Percentiles rank a stretch among this genome's conserved stretches.
phyloP scores from a whole-genome alignment of 768 basidiomycete genomes.

The Roridomyces roridus region DNA sequence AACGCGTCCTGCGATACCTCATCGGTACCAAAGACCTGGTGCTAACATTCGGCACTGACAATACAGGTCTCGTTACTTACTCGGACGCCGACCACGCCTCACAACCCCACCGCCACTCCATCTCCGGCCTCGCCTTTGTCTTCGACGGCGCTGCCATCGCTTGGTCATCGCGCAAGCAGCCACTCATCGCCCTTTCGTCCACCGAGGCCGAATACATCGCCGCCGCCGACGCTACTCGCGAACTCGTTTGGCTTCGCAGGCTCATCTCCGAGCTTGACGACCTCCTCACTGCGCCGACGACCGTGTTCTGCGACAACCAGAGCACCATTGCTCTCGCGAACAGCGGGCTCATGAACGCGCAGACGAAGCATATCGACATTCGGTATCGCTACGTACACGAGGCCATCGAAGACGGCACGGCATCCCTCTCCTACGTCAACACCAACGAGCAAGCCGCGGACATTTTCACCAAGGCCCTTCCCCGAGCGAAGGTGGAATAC shows the following conservation, averaged over 20 bases:
- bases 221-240: slow-evolving; percentile 31
- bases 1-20: slow-evolving; percentile 27
- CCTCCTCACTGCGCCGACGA: not conserved
- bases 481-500: not conserved
- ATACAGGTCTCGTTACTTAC: slow-evolving; percentile 2
- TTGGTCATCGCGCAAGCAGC: slow-evolving; percentile 41
- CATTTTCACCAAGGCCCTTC: slow-evolving; percentile 36
- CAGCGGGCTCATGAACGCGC: slow-evolving; percentile 33
- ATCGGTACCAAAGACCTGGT: slow-evolving; percentile 12
- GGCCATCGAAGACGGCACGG: slow-evolving; percentile 26
- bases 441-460: slow-evolving; percentile 36
- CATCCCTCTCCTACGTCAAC: slow-evolving; percentile 20
- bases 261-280: slow-evolving; percentile 20
- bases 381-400: slow-evolving; percentile 39
- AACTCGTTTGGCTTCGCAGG: slow-evolving; percentile 22
- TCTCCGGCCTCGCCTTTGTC: slow-evolving; percentile 37
- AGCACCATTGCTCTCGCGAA: slow-evolving; percentile 24
- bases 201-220: slow-evolving; percentile 44
- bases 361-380: slow-evolving; percentile 44
- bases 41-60: not conserved
- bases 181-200: slow-evolving; percentile 38
- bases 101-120: slow-evolving; percentile 32
- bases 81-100: slow-evolving; percentile 21
- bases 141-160: slow-evolving; percentile 31
- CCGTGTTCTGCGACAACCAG: slow-evolving; percentile 30